These are phyloP conservation scores for Arachis monticola DNA, from an alignment of 331 rosid genomes.

Conservation along the genomic window DNA sequence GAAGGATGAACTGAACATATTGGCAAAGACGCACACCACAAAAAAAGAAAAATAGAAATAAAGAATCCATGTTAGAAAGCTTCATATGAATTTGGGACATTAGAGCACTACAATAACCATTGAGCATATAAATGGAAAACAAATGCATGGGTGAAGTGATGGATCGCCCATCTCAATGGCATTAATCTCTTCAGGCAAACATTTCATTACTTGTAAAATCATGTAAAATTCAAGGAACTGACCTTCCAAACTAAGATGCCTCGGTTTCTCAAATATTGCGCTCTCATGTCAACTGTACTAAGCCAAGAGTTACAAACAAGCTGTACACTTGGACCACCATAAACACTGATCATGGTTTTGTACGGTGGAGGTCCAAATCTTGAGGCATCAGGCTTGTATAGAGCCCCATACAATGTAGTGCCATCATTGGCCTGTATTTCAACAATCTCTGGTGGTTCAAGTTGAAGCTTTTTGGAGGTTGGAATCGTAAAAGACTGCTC, in stretches of 20 bases:
- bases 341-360: constrained; percentile 84
- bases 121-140: constrained; percentile 3
- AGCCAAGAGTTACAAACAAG: constrained; percentile 84
- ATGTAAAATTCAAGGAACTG: constrained; percentile 42
- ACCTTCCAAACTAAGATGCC: constrained; percentile 99
- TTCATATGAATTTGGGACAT: constrained; percentile 23
- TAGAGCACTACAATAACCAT: constrained; percentile 16
- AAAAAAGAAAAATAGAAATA: no score
- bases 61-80: neutral
- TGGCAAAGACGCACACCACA: neutral
- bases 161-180: constrained; percentile 19
- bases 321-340: constrained; percentile 97
- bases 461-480: constrained; percentile 71
- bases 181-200: constrained; percentile 2
- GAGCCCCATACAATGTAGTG: constrained; percentile 68
- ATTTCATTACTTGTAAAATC: neutral
- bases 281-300: constrained; percentile 87
- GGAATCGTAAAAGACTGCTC: constrained; percentile 68
- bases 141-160: constrained; percentile 21
- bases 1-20: constrained; percentile 21
- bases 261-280: constrained; percentile 79
- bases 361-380: constrained; percentile 96
- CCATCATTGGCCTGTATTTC: constrained; percentile 69
- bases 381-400: constrained; percentile 78
- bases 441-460: constrained; percentile 81